Base-by-base conservation (phyloP, 2,329 filamentous ascomycete species). In the Phialemoniopsis sp. region DNA sequence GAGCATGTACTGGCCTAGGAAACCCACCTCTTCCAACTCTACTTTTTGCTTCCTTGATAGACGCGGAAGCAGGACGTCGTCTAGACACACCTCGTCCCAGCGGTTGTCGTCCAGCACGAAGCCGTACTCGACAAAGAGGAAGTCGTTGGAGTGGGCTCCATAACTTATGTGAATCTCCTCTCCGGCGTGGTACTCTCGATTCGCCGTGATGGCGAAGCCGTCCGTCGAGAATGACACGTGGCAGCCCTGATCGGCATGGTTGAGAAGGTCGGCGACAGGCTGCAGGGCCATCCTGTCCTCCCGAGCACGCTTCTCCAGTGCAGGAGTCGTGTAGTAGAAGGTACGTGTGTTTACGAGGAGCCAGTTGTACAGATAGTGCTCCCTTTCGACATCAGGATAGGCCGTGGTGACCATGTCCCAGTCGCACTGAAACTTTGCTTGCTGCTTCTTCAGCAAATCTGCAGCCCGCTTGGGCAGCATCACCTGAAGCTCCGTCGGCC, bases 181-280 rank as follows among this genome's bases (percentile, higher is more conserved):
- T n/a, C 78, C 80, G 2, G 58, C 51, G 2, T 55, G 56, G 51
- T 83, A 80, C 2, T 62, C 53, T 3, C 63, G 58, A 40, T 72
- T 61, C 8, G 78, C 70, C 14, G 61, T 68, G 36, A 85, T 68
- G 15, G 66, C 67, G 58, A 80, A 86, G 13, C 72, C 74, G 3
- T 62, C 55, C 1, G 59, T 47, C 36, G 69, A 64, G 50, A 74
- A 76, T 5, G 66, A 55, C 0, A 78, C 76, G 13, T 66, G 57
- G 57, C 78, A 82, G 13, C 72, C 68, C 12, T 52, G 50, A 34
- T 70, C 60, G 6, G 63, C 57, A 52, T 75, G 73, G 50, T 77
- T 89, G 66, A 88, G 82, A 40, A 85, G 78, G 56, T 89, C 85
- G 5, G 82, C 78, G 36, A 86, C 81, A 2, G 85, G 85, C 58